Evolutionary conservation across 441 rosid genomes (phyloP), one percentile per base, ranked within the genome.

Genomic region (Erysimum cheiri): DNA sequence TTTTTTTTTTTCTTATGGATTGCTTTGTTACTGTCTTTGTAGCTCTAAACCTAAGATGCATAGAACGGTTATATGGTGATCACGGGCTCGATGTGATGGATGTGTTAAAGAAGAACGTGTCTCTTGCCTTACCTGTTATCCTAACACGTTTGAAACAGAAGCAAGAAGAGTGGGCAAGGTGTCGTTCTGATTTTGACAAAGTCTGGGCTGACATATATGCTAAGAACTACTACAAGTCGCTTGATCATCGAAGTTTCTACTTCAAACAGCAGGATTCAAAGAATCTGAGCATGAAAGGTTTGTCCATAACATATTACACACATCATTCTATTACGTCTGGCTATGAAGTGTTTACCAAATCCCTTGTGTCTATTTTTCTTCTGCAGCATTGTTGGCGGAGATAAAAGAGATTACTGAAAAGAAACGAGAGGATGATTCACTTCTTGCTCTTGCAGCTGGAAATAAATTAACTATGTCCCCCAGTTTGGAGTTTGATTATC

Each of bases 61-160:
- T 96, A 73, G 98, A 96, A 72, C 92, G 97, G 22, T 78, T 96
- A 68, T 96, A 96, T 71, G 98, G 98, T 64, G 98, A 96, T 77
- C 99, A 93, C 39, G 99, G 99, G 60, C 97, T 96, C 47, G 99
- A 96, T 78, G 99, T 91, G 76, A 71, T 91, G 85, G 97, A 96
- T 32, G 85, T 87, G 35, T 76, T 96, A 68, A 88, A 84, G 84
- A 96, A 87, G 89, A 96, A 89, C 70, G 84, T 88, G 6, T 81
- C 87, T 71, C 92, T 88, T 78, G 97, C 96, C 81, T 80, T 91
- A 81, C 99, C 99, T 0, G 94, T 93, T 64, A 82, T 96, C 81
- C 82, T 96, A 77, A 93, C 88, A 61, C 97, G 99, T 60, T 78
- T 96, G 84, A 96, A 96, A 83, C 98, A 96, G 85, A 96, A 93